These are phyloP conservation scores for Cymodocea nodosa DNA, from an alignment of 116 monocot species.

Conservation along the genomic window DNA sequence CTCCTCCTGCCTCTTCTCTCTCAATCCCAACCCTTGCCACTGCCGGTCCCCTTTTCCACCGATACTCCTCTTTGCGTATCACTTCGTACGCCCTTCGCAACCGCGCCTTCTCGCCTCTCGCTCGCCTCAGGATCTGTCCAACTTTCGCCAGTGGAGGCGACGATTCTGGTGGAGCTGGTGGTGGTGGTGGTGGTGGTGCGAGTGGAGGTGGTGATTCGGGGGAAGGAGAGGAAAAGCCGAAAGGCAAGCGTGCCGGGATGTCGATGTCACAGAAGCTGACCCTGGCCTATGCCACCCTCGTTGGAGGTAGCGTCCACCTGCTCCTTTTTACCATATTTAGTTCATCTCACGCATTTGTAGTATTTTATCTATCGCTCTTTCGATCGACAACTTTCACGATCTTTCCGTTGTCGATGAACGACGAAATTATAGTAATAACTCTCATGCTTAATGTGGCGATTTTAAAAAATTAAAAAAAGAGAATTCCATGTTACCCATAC, in stretches of 20 bases:
- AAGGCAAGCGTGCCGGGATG: conserved; percentile 26
- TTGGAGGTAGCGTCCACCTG: conserved; percentile 30
- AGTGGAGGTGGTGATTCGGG: conserved; percentile 11
- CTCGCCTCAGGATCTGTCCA: neutral
- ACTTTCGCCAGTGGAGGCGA: neutral
- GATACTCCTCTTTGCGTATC: neutral
- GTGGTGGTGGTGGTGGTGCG: conserved; percentile 11
- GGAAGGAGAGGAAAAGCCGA: conserved; percentile 7
- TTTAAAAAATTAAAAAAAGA: no score
- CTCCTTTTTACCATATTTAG: no score
- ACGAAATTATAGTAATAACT: no score
- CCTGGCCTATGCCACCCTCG: conserved; percentile 54
- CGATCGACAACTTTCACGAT: no score
- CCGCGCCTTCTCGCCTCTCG: neutral
- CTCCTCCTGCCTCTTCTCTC: neutral
- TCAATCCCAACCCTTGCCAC: neutral
- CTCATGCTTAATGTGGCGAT: no score
- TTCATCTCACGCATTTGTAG: no score
- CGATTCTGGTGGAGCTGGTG: conserved; percentile 14
- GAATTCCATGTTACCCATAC: no score
- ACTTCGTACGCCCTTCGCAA: no score
- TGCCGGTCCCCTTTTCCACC: neutral
- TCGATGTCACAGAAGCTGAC: conserved; percentile 75
- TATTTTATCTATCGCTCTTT: no score
- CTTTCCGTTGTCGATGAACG: no score